phyloP scores from a whole-genome alignment of 2,329 filamentous ascomycete species.

The Aspergillus hortae region DNA sequence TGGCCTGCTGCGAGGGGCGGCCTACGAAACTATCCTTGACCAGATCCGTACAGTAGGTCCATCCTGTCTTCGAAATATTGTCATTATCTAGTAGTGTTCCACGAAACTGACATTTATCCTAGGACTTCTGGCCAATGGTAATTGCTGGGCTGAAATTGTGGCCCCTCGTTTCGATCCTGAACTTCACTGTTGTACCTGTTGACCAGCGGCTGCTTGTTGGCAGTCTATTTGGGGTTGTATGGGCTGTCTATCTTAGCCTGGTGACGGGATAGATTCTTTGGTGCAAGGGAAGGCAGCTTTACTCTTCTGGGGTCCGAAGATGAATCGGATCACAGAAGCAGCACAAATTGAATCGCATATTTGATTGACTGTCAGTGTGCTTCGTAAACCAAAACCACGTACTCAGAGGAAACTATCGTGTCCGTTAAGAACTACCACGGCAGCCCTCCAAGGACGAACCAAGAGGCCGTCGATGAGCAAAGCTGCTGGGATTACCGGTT shows the following conservation, averaged over 20 bases:
- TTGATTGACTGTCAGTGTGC: too few species aligned
- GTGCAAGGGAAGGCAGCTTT: too few species aligned
- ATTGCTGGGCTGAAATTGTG: slow-evolving; percentile 38
- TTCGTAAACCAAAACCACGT: too few species aligned
- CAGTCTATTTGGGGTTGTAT: slow-evolving; percentile 35
- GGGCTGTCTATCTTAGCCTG: slow-evolving; percentile 39
- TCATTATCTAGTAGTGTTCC: neutral
- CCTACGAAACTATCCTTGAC: slow-evolving; percentile 27
- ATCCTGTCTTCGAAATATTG: neutral
- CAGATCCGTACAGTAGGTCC: slow-evolving; percentile 32
- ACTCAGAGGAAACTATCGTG: too few species aligned
- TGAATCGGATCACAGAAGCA: too few species aligned
- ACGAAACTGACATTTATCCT: slow-evolving; percentile 2
- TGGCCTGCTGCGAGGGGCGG: slow-evolving; percentile 43
- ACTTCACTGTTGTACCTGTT: slow-evolving; percentile 36
- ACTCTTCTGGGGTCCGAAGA: too few species aligned
- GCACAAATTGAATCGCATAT: too few species aligned
- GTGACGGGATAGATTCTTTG: slow-evolving; percentile 18
- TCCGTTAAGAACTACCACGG: too few species aligned
- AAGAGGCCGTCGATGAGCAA: too few species aligned
- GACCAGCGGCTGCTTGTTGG: slow-evolving; percentile 33
- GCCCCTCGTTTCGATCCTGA: slow-evolving; percentile 38
- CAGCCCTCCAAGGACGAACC: too few species aligned
- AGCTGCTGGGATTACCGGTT: too few species aligned
- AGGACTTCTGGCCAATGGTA: slow-evolving; percentile 38